phyloP scores from a whole-genome alignment of 116 monocot genomes.

The Thalassia testudinum region DNA sequence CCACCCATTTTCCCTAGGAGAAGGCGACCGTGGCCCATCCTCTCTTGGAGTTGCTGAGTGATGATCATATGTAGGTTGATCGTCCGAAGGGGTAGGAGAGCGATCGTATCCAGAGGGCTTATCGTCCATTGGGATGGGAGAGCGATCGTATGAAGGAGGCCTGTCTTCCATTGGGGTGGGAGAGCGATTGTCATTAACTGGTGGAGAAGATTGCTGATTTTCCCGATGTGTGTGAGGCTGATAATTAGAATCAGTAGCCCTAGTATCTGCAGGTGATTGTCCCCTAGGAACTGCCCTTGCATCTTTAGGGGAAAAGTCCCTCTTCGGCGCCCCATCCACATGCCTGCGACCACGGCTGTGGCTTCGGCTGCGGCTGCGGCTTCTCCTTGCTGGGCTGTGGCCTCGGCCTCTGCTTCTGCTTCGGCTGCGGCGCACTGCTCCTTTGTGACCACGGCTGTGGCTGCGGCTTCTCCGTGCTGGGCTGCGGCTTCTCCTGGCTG shows the following conservation, averaged over 20 bases:
- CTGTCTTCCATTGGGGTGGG: not conserved
- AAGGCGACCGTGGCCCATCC: not conserved
- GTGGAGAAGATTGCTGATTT: not conserved
- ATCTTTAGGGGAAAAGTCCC: not conserved
- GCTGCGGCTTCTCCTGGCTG: slow-evolving; percentile 4
- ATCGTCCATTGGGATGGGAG: not conserved
- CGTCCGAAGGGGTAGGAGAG: not conserved
- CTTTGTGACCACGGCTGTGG: not conserved
- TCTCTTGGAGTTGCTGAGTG: not conserved
- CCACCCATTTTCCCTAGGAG: not conserved
- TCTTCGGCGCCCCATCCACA: not conserved
- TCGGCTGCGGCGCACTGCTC: not conserved
- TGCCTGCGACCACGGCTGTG: slow-evolving; percentile 3
- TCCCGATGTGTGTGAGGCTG: not conserved
- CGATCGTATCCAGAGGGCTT: not conserved
- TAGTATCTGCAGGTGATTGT: no score
- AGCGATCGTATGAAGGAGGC: not conserved
- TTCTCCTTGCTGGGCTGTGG: slow-evolving; percentile 3
- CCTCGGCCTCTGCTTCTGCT: slow-evolving; percentile 5
- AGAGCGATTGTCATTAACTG: not conserved
- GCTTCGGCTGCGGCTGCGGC: not conserved
- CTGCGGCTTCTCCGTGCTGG: slow-evolving; percentile 3
- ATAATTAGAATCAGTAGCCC: not conserved
- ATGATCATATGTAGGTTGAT: not conserved
- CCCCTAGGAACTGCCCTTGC: not conserved